A percentile compares a stretch with the other conserved stretches of the same genome.
Conservation (phyloP, 2,329 filamentous ascomycete genomes). For the Fusarium sp. region DNA sequence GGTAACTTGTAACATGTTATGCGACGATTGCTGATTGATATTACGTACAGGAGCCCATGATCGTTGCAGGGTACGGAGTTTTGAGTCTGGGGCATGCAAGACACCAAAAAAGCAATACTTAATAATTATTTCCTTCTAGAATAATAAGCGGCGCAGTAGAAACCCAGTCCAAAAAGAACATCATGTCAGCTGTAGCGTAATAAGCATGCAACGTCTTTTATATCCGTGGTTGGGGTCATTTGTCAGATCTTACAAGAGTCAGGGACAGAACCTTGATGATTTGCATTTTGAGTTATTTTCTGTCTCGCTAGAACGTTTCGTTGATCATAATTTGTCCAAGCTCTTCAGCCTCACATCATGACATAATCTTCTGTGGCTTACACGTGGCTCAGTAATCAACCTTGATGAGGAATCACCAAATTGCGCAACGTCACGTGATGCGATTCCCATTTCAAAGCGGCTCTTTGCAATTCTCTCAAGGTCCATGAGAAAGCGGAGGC, state of each 20-base stretch:
- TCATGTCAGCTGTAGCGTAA: neutral
- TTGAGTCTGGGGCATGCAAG: neutral
- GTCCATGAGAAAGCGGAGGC: constrained; percentile 24
- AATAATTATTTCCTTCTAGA: neutral
- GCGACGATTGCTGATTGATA: constrained; percentile 1
- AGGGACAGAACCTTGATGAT: neutral
- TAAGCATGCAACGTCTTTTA: neutral
- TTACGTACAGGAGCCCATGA: neutral
- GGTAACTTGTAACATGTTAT: neutral
- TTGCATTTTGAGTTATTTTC: neutral
- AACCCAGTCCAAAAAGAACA: neutral
- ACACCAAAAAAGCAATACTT: neutral
- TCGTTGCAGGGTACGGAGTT: constrained; percentile 10
- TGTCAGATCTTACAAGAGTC: neutral
- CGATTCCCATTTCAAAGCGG: constrained; percentile 39
- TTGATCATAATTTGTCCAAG: neutral
- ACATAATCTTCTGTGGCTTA: constrained; percentile 8
- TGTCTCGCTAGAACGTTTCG: neutral
- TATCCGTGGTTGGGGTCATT: neutral
- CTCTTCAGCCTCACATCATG: neutral
- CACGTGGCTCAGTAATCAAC: constrained; percentile 1
- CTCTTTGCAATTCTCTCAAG: constrained; percentile 31
- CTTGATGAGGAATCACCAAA: constrained; percentile 16
- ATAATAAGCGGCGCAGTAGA: neutral
- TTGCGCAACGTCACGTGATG: constrained; percentile 36